Percentiles rank a stretch among this genome's conserved stretches.
These are phyloP conservation scores for Saturnispora ahearnii DNA, from an alignment of 805 yeast genomes.

Conservation along the genomic window DNA sequence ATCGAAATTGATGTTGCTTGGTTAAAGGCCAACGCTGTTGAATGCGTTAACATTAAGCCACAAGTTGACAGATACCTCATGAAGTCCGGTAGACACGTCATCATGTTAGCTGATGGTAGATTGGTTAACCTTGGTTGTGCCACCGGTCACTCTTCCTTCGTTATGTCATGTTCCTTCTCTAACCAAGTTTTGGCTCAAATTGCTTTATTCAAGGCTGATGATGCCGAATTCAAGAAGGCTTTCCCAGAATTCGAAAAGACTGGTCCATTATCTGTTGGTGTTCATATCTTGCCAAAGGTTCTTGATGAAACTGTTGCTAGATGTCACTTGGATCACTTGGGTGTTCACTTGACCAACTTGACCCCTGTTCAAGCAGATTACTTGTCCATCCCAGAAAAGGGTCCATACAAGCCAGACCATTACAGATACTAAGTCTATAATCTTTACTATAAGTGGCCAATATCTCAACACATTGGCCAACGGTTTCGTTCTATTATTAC, in stretches of 20 bases:
- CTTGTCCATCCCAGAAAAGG: slow-evolving; percentile 83
- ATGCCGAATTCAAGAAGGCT: slow-evolving; percentile 67
- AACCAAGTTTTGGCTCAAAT: slow-evolving; percentile 99
- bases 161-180: slow-evolving; percentile 99
- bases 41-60: slow-evolving; percentile 95
- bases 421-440: slow-evolving; percentile 73
- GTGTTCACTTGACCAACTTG: slow-evolving; percentile 76
- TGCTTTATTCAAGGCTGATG: slow-evolving; percentile 86
- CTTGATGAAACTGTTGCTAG: slow-evolving; percentile 98
- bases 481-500: not conserved
- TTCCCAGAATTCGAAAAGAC: slow-evolving; percentile 87
- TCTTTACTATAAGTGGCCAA: not conserved
- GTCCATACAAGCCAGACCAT: slow-evolving; percentile 97
- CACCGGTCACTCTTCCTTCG: slow-evolving; percentile 98
- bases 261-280: slow-evolving; percentile 86
- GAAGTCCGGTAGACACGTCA: slow-evolving; percentile 83
- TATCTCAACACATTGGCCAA: slow-evolving; percentile 7
- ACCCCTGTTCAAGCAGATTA: slow-evolving; percentile 81
- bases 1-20: slow-evolving; percentile 99
- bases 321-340: slow-evolving; percentile 90
- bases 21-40: slow-evolving; percentile 89
- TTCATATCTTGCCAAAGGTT: slow-evolving; percentile 94
- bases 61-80: slow-evolving; percentile 97
- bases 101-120: slow-evolving; percentile 98
- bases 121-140: slow-evolving; percentile 99